A percentile compares a stretch with the other conserved stretches of the same genome.
phyloP scores from a whole-genome alignment of 768 basidiomycete species.

The Trametes coccinea region DNA sequence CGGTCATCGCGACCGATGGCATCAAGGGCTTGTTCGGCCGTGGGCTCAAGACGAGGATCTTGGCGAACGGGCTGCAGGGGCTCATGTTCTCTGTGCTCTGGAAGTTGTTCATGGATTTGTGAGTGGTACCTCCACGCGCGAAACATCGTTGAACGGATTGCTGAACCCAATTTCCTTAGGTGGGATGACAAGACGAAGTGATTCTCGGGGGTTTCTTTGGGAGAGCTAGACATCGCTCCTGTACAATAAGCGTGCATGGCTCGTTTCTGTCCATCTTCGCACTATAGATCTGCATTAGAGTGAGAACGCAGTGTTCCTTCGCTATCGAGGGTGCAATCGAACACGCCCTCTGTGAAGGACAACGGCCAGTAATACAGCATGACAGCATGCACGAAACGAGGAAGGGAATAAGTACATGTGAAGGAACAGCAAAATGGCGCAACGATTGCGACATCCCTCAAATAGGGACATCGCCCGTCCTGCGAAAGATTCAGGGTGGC shows the following conservation, averaged over 20 bases:
- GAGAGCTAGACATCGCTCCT: too few relatives aligned
- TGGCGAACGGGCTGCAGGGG: conserved; percentile 91
- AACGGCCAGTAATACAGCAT: conserved; percentile 4
- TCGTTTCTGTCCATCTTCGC: too few relatives aligned
- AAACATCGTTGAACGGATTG: neutral
- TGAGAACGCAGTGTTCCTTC: neutral
- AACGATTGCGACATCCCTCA: neutral
- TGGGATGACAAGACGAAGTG: conserved; percentile 27
- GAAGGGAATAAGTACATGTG: conserved; percentile 7
- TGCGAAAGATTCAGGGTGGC: neutral
- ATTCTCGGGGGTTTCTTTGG: neutral
- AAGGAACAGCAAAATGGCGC: neutral
- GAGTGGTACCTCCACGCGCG: conserved; percentile 34
- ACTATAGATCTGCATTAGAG: neutral
- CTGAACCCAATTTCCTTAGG: neutral
- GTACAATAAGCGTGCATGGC: too few relatives aligned
- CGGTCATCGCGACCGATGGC: conserved; percentile 77
- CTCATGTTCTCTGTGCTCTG: conserved; percentile 90
- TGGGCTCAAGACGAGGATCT: conserved; percentile 84
- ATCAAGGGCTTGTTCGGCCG: conserved; percentile 81
- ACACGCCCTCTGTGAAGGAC: too few relatives aligned
- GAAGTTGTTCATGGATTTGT: conserved; percentile 90
- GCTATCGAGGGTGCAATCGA: too few relatives aligned
- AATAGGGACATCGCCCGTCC: neutral
- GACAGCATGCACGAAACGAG: neutral